Conservation (phyloP, 1,284 basidiomycete genomes). For the Fomitopsis schrenkii region DNA sequence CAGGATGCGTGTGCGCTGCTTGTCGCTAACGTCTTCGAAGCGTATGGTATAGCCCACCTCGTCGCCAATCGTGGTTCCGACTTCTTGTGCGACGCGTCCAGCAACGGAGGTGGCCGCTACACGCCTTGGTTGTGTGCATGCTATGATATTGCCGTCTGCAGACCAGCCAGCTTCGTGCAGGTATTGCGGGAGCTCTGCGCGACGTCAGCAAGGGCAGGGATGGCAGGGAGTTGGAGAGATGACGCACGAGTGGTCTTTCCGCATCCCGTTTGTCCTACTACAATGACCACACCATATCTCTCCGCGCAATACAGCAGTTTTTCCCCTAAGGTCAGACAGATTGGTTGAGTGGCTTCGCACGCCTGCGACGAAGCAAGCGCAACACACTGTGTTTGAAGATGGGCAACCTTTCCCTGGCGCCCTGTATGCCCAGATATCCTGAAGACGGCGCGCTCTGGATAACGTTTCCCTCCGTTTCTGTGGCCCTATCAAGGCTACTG, state of each 20-base stretch:
- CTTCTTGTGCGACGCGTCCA: constrained; percentile 83
- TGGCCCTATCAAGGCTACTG: constrained; percentile 80
- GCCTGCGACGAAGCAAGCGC: neutral
- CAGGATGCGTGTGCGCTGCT: constrained; percentile 82
- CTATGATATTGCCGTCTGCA: constrained; percentile 70
- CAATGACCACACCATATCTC: constrained; percentile 78
- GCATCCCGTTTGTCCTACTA: constrained; percentile 95
- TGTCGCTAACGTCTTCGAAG: constrained; percentile 90
- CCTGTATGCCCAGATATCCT: constrained; percentile 58
- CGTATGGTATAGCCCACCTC: constrained; percentile 98
- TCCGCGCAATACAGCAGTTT: constrained; percentile 84
- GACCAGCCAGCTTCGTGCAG: constrained; percentile 91
- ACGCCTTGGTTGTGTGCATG: constrained; percentile 92
- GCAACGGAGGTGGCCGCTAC: constrained; percentile 97
- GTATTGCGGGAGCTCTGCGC: constrained; percentile 89
- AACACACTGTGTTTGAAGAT: constrained; percentile 82
- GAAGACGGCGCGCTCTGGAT: constrained; percentile 62
- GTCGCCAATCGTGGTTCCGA: constrained; percentile 85
- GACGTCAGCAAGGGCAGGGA: neutral
- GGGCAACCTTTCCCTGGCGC: constrained; percentile 77
- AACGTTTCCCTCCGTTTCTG: constrained; percentile 70
- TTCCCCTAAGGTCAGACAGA: constrained; percentile 42
- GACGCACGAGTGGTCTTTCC: constrained; percentile 92
- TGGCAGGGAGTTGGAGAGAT: neutral
- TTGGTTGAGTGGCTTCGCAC: neutral